phyloP scores from a whole-genome alignment of 2,329 filamentous ascomycete genomes.

The Raffaelea albimanens region DNA sequence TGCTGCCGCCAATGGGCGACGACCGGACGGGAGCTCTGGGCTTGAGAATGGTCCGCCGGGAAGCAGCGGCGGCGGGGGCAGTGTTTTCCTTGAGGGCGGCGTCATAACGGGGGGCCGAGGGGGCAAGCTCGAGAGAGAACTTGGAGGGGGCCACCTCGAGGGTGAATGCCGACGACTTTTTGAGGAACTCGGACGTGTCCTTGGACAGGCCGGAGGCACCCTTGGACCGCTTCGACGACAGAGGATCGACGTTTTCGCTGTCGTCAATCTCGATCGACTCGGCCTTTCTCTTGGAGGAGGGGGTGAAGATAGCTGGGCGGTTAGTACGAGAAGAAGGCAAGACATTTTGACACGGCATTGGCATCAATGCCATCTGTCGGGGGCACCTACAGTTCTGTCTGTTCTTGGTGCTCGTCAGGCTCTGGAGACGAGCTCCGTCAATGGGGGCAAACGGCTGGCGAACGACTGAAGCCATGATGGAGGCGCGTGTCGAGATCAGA shows the following conservation, averaged over 20 bases:
- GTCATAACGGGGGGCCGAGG: too few species aligned
- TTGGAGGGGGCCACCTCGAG: too few species aligned
- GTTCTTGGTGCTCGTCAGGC: slow-evolving; percentile 67
- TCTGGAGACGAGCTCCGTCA: slow-evolving; percentile 59
- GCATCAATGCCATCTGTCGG: neutral
- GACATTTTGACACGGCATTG: too few species aligned
- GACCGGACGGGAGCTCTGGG: slow-evolving; percentile 45
- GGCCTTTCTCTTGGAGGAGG: slow-evolving; percentile 49
- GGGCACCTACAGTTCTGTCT: slow-evolving; percentile 57
- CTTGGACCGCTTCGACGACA: slow-evolving; percentile 51
- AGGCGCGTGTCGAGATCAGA: too few species aligned
- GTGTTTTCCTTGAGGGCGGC: slow-evolving; percentile 2
- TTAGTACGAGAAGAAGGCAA: too few species aligned
- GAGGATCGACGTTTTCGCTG: slow-evolving; percentile 53
- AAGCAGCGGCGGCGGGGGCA: slow-evolving; percentile 27
- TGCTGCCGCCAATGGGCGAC: slow-evolving; percentile 27
- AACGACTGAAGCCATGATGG: slow-evolving; percentile 43
- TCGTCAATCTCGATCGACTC: slow-evolving; percentile 41
- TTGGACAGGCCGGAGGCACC: slow-evolving; percentile 23
- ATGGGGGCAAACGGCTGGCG: slow-evolving; percentile 71
- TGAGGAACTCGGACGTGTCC: too few species aligned
- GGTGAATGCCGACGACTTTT: too few species aligned
- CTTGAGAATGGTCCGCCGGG: slow-evolving; percentile 36
- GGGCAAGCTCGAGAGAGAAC: too few species aligned
- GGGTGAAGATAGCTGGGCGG: slow-evolving; percentile 30